These are phyloP conservation scores for Agaricus sinodeliciosus DNA, from an alignment of 768 basidiomycete genomes.

Conservation along the genomic window DNA sequence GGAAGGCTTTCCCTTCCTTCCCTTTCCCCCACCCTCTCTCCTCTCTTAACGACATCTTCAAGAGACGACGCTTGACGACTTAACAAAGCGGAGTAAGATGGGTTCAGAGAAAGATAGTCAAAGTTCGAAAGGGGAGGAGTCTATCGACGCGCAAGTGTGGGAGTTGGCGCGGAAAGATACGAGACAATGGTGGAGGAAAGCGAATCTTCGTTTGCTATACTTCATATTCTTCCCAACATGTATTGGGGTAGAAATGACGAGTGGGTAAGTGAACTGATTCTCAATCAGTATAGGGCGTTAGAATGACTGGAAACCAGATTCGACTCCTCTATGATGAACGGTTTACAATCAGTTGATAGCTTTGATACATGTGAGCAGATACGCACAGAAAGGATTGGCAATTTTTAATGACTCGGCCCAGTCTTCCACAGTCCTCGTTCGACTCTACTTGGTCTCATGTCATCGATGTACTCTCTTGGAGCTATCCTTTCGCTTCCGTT, in stretches of 20 bases:
- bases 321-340: constrained; percentile 59
- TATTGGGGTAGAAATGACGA: constrained; percentile 58
- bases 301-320: constrained; percentile 27
- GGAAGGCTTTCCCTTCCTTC: not conserved
- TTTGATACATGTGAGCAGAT: constrained; percentile 45
- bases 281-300: not conserved
- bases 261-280: constrained; percentile 31
- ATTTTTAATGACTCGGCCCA: constrained; percentile 15
- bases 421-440: constrained; percentile 52
- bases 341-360: constrained; percentile 50
- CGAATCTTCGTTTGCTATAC: constrained; percentile 49
- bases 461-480: constrained; percentile 55
- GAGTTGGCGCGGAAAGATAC: constrained; percentile 42
- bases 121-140: not conserved
- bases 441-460: constrained; percentile 48
- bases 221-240: constrained; percentile 53
- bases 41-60: too few relatives aligned
- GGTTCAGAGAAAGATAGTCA: constrained; percentile 8
- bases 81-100: not conserved
- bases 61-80: not conserved
- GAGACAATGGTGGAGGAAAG: constrained; percentile 57
- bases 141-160: constrained; percentile 27
- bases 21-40: not conserved
- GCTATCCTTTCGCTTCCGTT: constrained; percentile 47
- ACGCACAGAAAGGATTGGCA: not conserved